Evolutionary conservation across 2,329 filamentous ascomycete genomes (phyloP).

Genomic region (Phyllosticta ampelicida): DNA sequence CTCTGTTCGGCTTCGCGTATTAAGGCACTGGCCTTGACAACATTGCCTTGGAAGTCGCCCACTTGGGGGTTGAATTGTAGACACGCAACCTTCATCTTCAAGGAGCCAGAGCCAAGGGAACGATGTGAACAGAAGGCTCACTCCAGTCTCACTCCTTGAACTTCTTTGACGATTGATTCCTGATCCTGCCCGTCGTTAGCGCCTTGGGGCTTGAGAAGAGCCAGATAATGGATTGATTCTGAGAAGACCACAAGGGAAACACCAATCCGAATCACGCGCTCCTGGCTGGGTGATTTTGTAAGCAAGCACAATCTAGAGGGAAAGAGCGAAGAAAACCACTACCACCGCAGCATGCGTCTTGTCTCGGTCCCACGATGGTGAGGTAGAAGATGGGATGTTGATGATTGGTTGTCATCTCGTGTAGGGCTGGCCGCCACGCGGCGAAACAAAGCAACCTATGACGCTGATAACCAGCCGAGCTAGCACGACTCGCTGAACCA

Average conservation of each 20-base stretch:
- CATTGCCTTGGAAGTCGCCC: constrained; percentile 59
- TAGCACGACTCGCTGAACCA: not conserved
- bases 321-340: too few species aligned
- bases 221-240: too few species aligned
- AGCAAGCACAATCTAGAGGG: too few species aligned
- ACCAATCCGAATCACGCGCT: too few species aligned
- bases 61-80: constrained; percentile 64
- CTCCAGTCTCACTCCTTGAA: not conserved
- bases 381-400: not conserved
- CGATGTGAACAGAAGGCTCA: not conserved
- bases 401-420: constrained; percentile 7
- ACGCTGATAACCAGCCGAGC: constrained; percentile 8
- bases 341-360: not conserved
- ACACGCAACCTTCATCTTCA: constrained; percentile 58
- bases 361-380: not conserved
- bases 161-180: not conserved
- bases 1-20: constrained; percentile 39
- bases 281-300: too few species aligned
- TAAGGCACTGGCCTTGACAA: constrained; percentile 55
- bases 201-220: too few species aligned
- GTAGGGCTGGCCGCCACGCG: constrained; percentile 1
- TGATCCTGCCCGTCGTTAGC: too few species aligned
- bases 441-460: constrained; percentile 5
- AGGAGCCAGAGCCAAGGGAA: not conserved
- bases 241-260: too few species aligned